These are phyloP conservation scores for Candida nemodendra DNA, from an alignment of 805 yeast species.

Conservation along the genomic window DNA sequence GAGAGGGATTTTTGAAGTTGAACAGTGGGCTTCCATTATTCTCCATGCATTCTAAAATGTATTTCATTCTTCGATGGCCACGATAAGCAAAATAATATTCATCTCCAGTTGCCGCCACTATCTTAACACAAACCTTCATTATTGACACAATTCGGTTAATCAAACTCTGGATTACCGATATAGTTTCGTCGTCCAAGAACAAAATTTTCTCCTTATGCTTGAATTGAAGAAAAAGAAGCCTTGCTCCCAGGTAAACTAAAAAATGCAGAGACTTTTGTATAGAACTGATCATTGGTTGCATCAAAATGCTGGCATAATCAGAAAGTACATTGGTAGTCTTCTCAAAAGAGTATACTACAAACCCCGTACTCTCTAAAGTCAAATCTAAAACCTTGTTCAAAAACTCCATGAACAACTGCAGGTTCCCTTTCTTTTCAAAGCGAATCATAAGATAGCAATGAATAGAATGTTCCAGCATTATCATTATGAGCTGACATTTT, in stretches of 20 bases:
- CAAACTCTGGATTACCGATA: not conserved
- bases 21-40: slow-evolving; percentile 18
- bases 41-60: slow-evolving; percentile 17
- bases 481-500: slow-evolving; percentile 4
- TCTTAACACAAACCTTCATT: slow-evolving; percentile 12
- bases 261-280: slow-evolving; percentile 15
- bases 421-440: slow-evolving; percentile 13
- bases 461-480: slow-evolving; percentile 15
- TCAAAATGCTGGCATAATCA: slow-evolving; percentile 7
- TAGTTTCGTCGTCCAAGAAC: not conserved
- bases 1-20: slow-evolving; percentile 7
- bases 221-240: slow-evolving; percentile 9
- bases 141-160: slow-evolving; percentile 1
- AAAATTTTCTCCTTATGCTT: not conserved
- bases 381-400: slow-evolving; percentile 2
- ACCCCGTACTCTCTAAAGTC: slow-evolving; percentile 5
- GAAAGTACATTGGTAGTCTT: slow-evolving; percentile 7
- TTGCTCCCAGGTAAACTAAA: slow-evolving; percentile 10
- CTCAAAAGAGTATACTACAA: slow-evolving; percentile 5
- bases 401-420: slow-evolving; percentile 3
- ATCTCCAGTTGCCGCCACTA: slow-evolving; percentile 19
- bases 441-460: slow-evolving; percentile 20
- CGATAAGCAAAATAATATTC: slow-evolving; percentile 19
- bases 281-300: slow-evolving; percentile 8
- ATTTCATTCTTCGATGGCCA: slow-evolving; percentile 8